A percentile compares a stretch with the other conserved stretches of the same genome.
phyloP scores from a whole-genome alignment of 768 basidiomycete genomes.

The Tephrocybe sp. region DNA sequence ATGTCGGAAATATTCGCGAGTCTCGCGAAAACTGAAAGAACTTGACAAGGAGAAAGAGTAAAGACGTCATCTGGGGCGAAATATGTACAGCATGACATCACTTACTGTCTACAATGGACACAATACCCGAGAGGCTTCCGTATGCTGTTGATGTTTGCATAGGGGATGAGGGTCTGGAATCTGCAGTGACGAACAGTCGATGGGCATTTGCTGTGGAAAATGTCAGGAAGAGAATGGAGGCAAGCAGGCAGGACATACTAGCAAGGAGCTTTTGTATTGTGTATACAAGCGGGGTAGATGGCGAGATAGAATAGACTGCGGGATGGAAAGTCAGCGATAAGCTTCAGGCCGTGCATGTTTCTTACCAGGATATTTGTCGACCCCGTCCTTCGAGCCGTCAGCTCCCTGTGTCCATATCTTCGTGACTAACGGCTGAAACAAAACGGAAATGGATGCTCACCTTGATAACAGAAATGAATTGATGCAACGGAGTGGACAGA shows the following conservation, averaged over 20 bases:
- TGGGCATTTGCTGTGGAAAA: slow-evolving; percentile 63
- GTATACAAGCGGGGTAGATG: slow-evolving; percentile 60
- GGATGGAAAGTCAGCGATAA: slow-evolving; percentile 1
- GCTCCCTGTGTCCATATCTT: slow-evolving; percentile 42
- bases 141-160: slow-evolving; percentile 38
- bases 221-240: background rate
- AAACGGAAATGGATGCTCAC: slow-evolving; percentile 28
- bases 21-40: slow-evolving; percentile 76
- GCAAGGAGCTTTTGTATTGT: slow-evolving; percentile 80
- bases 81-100: too few species aligned
- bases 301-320: slow-evolving; percentile 72
- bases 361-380: slow-evolving; percentile 73
- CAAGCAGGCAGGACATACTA: slow-evolving; percentile 46
- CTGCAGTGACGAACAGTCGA: slow-evolving; percentile 73
- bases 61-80: too few species aligned
- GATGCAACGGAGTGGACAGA: slow-evolving; percentile 61
- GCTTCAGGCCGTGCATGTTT: background rate
- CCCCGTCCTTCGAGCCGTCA: slow-evolving; percentile 76
- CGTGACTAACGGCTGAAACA: background rate
- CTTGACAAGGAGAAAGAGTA: slow-evolving; percentile 32
- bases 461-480: slow-evolving; percentile 74
- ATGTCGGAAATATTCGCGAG: slow-evolving; percentile 70
- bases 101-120: slow-evolving; percentile 80
- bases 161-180: slow-evolving; percentile 53
- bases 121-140: slow-evolving; percentile 66